Evolutionary conservation across 2,329 filamentous ascomycete genomes (phyloP).

Genomic region (Xylaria sp.): DNA sequence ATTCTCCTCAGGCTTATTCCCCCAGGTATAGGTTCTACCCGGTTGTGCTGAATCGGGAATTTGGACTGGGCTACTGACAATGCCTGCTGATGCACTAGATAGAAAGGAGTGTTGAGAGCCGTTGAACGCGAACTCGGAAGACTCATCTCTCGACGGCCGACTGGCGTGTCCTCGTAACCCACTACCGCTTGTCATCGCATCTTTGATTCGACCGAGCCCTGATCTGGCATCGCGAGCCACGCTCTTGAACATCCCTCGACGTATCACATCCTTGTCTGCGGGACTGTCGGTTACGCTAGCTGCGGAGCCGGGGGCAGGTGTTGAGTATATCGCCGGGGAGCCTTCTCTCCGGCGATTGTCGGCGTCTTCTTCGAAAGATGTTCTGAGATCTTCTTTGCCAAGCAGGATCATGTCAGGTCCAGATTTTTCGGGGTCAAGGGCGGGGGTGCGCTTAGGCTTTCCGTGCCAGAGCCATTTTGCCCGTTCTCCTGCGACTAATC

Average conservation of each 20-base stretch:
- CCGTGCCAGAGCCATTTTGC: conserved; percentile 96
- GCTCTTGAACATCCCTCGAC: conserved; percentile 78
- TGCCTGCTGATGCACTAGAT: conserved; percentile 52
- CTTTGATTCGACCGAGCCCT: conserved; percentile 86
- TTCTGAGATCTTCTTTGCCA: conserved; percentile 66
- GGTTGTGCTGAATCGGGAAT: conserved; percentile 52
- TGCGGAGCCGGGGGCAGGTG: conserved; percentile 58
- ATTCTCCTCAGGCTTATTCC: conserved; percentile 71
- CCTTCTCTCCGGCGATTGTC: conserved; percentile 61
- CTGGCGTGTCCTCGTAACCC: conserved; percentile 63
- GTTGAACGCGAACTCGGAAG: conserved; percentile 52
- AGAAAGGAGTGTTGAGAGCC: conserved; percentile 53
- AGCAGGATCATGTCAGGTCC: conserved; percentile 62
- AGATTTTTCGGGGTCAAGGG: conserved; percentile 60
- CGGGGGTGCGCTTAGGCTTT: conserved; percentile 76
- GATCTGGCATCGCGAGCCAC: conserved; percentile 85
- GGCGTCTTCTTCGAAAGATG: conserved; percentile 64
- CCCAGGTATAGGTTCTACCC: conserved; percentile 70
- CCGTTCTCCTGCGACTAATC: conserved; percentile 81
- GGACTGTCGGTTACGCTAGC: conserved; percentile 60
- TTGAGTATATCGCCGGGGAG: conserved; percentile 56
- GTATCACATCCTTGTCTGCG: conserved; percentile 67
- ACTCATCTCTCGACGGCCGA: conserved; percentile 69
- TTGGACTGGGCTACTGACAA: conserved; percentile 51
- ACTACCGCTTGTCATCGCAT: conserved; percentile 73